Evolutionary conservation across 768 basidiomycete species (phyloP).

Genomic region (Inosperma sp.): DNA sequence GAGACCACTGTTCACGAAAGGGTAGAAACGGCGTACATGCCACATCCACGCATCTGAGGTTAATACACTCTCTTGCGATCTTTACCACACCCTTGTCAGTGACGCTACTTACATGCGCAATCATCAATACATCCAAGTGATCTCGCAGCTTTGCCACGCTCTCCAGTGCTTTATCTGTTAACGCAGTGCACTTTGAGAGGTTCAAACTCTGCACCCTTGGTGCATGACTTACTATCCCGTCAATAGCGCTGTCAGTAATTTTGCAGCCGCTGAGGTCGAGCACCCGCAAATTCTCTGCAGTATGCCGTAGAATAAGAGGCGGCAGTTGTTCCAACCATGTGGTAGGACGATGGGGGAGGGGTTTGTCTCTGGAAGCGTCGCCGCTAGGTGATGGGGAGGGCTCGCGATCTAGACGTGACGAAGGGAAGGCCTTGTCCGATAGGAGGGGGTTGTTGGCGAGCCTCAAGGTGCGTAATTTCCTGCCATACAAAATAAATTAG

Average conservation of each 20-base stretch:
- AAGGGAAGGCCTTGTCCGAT: slow-evolving; percentile 78
- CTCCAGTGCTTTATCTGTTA: slow-evolving; percentile 70
- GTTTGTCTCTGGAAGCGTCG: slow-evolving; percentile 38
- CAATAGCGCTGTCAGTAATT: slow-evolving; percentile 74
- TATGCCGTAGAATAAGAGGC: slow-evolving; percentile 57
- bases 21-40: slow-evolving; percentile 59
- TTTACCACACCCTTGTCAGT: slow-evolving; percentile 72
- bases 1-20: slow-evolving; percentile 10
- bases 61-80: slow-evolving; percentile 64
- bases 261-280: slow-evolving; percentile 74
- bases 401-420: slow-evolving; percentile 32
- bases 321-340: slow-evolving; percentile 62
- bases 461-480: slow-evolving; percentile 70
- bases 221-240: slow-evolving; percentile 70
- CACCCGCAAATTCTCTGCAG: slow-evolving; percentile 68
- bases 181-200: slow-evolving; percentile 67
- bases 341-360: slow-evolving; percentile 49
- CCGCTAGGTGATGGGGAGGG: slow-evolving; percentile 14
- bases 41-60: slow-evolving; percentile 78
- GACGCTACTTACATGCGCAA: slow-evolving; percentile 75
- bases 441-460: slow-evolving; percentile 73
- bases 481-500: too few species aligned
- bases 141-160: slow-evolving; percentile 68
- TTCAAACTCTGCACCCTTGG: slow-evolving; percentile 72
- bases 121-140: slow-evolving; percentile 71